Base-by-base conservation (phyloP, 495 filamentous ascomycete species). In the Sordaria brevicollis region DNA sequence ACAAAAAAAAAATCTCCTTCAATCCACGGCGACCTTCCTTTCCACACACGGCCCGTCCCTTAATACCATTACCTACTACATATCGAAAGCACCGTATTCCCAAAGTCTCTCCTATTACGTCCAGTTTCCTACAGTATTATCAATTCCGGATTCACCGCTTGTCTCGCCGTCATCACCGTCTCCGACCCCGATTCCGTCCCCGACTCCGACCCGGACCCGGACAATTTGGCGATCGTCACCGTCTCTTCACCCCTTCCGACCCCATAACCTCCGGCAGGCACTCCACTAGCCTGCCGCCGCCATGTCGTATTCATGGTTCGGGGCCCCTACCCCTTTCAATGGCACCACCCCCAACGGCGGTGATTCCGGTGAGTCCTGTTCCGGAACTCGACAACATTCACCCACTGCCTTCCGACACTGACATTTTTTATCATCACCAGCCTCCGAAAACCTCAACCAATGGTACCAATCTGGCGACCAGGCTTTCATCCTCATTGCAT, bases 401-500 rank as follows among this genome's bases (percentile, higher is more conserved):
- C 43, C 68, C 74, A 67, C 66, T 9, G 69, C 73, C 10, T 68
- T 68, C n/a, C 37, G 73, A 72, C 41, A 41, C 81, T 72, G 73
- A 79, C 66, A 70, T 25, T 70, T 71, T 68, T 72, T 71, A 68
- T 71, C 33, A 7, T 43, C 37, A 33, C 39, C 71, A 93, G 90
- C 84, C 70, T 81, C 76, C 75, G 90, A 92, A 76, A 93, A 93
- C 80, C 75, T 96, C 73, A 97, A 97, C 83, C 93, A 94, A 89
- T 94, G 93, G 93, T 86, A 83, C 75, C 78, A 82, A 68, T 79
- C 85, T 3, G 86, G 86, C 68, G 86, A 87, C 73, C 83, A 85
- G 80, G 91, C 92, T 79, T 99, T 93, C 83, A 97, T 99, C 80
- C 87, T 99, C 75, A 83, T 98, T 41, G 85, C 92, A 65, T 89